Conservation (phyloP, 2,329 filamentous ascomycete genomes). For the Pseudogymnoascus sp. region DNA sequence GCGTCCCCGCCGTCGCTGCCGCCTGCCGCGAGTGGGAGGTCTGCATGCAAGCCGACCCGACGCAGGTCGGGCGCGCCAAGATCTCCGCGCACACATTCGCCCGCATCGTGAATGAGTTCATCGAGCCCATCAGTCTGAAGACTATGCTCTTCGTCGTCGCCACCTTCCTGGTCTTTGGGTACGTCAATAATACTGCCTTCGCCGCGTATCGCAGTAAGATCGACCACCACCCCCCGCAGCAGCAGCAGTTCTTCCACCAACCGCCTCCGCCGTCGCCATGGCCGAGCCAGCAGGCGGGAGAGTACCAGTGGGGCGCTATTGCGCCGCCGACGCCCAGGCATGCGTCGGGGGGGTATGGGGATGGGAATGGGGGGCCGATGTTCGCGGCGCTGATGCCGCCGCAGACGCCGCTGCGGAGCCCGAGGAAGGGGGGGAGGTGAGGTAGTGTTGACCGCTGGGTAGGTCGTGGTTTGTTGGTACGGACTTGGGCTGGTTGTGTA, state of each 20-base stretch:
- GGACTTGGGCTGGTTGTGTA: not conserved
- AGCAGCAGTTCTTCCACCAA: constrained; percentile 20
- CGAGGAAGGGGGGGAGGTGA: constrained; percentile 18
- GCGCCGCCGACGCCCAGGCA: constrained; percentile 22
- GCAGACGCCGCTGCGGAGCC: constrained; percentile 22
- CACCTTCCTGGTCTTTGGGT: constrained; percentile 39
- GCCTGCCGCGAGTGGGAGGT: constrained; percentile 74
- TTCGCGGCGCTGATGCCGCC: constrained; percentile 24
- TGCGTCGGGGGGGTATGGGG: constrained; percentile 14
- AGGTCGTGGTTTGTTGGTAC: not conserved
- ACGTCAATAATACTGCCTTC: constrained; percentile 44
- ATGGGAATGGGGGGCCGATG: constrained; percentile 12
- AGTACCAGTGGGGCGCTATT: constrained; percentile 22
- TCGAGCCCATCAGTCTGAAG: constrained; percentile 84
- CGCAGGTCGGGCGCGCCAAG: constrained; percentile 67
- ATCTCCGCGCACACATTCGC: constrained; percentile 83
- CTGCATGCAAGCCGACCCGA: constrained; percentile 80
- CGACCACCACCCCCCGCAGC: constrained; percentile 28
- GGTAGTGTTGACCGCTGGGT: not conserved
- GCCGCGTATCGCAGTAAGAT: constrained; percentile 26
- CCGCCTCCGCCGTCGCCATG: constrained; percentile 8
- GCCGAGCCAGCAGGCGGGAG: constrained; percentile 6
- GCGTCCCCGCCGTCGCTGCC: constrained; percentile 62
- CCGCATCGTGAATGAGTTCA: constrained; percentile 87
- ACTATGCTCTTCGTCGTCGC: constrained; percentile 51